phyloP scores from a whole-genome alignment of 441 rosid species.

The Adansonia rubrostipa region DNA sequence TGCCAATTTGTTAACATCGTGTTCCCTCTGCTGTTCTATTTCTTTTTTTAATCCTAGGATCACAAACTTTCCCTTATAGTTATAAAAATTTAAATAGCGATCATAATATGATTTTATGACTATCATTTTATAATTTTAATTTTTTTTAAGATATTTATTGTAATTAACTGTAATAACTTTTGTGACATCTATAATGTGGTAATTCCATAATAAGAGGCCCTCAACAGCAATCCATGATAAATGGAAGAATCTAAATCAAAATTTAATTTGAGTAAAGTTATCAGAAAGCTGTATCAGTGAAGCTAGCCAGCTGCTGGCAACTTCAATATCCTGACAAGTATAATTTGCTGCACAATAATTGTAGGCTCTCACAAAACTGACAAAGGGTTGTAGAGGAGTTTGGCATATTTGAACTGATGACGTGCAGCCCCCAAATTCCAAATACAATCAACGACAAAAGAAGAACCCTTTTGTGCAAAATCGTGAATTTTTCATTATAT shows the following conservation, averaged over 20 bases:
- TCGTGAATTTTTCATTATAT: neutral
- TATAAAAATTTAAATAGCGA: no score
- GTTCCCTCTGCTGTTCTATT: neutral
- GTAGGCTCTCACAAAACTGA: neutral
- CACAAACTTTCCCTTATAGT: neutral
- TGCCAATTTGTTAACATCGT: neutral
- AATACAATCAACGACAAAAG: conserved; percentile 1
- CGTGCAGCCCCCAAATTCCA: neutral
- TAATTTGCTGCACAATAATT: neutral
- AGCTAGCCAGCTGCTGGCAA: neutral
- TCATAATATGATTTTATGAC: no score
- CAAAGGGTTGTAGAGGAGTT: neutral
- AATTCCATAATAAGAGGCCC: no score
- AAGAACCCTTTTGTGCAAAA: conserved; percentile 15
- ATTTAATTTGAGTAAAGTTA: neutral
- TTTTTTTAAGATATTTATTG: no score
- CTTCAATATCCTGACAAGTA: neutral
- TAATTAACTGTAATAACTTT: no score
- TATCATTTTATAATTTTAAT: no score
- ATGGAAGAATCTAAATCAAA: neutral
- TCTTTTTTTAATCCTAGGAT: neutral
- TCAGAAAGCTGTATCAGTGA: neutral
- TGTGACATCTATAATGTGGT: no score
- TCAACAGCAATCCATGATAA: neutral
- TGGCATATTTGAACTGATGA: neutral